Evolutionary conservation across 441 rosid genomes (phyloP), one percentile per base, ranked within the genome.

Genomic region (Euphorbia celastroides): DNA sequence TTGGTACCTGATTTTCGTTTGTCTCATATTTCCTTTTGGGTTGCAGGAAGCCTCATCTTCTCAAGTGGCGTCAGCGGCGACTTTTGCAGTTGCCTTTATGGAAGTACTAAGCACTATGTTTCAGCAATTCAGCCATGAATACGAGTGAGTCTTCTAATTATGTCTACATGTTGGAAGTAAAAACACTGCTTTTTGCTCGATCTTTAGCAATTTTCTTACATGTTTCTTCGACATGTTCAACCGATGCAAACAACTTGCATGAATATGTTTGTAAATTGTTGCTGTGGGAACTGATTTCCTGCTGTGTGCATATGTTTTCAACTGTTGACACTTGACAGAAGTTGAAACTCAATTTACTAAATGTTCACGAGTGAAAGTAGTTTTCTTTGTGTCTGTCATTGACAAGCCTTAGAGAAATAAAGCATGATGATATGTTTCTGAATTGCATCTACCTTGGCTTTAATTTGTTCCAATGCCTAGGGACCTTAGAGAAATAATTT

Each of bases 81-180:
- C 96, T 7, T 79, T 92, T 64, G 83, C 99, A 60, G 99, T 95
- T 48, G 97, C 99, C 34, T 92, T 89, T 73, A 95, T 92, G 98
- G 96, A 92, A 89, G 97, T 90, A 23, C 79, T 95, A 20, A 82
- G 96, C 81, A 81, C 88, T 22, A 38, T 88, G 68, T 95, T 95
- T 59, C 86, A 88, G 84, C 89, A 71, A 73, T 81, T 92, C 80
- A 83, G 82, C 68, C 97, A 86, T 77, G 92, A 82, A 64, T 95
- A 92, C 81, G 86, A 84, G 99, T 92, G 86, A 82, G 86, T 74
- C 74, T 25, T 59, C n/a, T 67, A 19, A 2, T 51, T n/a, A 6
- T 51, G 55, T 50, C 26, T 51, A 51, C 71, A 1, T 25, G 66
- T 41, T 62, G 25, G 54, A 66, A 68, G 61, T 34, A 54, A 57